Evolutionary conservation across 2,329 filamentous ascomycete genomes (phyloP), one percentile per base, ranked within the genome.

Genomic region (Calonectria crousiana): DNA sequence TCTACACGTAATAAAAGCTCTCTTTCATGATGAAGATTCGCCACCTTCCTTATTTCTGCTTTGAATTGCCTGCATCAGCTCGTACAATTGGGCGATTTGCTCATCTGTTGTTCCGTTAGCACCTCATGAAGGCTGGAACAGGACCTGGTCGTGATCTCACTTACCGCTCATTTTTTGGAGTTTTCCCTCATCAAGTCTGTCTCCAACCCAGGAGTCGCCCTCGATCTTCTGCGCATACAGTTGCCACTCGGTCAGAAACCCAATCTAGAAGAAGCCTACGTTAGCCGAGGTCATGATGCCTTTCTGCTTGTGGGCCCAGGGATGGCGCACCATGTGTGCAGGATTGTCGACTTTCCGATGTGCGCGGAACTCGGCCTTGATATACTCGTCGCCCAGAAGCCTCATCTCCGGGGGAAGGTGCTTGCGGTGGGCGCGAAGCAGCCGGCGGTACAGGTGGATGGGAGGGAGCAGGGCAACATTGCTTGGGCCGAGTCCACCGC

Each of bases 221-320:
- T 98, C 96, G 20, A 99, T 87, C 83, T 95, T 93, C 83, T 99
- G 96, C 2, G 95, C 96, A 82, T 98, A 99, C 67, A 95, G 87
- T 84, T 99, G 97, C 96, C 96, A 99, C 84, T 98, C 96, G 0
- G 95, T 96, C 79, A 99, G 89, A 84, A 99, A 99, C 2, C 96
- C 97, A 80, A 98, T 95, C 95, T 98, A 78, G 32, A 20, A 47
- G 20, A 47, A 28, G 1, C 18, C 14, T 23, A 18, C 18, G 65
- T 80, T 73, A 81, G 73, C 65, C 56, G 23, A 53, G 14, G 8
- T 64, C 36, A 36, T 67, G 20, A 5, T 30, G 47, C 49, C 3
- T 38, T 20, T 41, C 16, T n/a, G 1, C 28, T 36, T 23, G 13
- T 14, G 11, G 13, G 6, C 13, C 32, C 9, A 10, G 68, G 32